Conservation (phyloP, 495 filamentous ascomycete genomes). For the Chaetomidium leptoderma region DNA sequence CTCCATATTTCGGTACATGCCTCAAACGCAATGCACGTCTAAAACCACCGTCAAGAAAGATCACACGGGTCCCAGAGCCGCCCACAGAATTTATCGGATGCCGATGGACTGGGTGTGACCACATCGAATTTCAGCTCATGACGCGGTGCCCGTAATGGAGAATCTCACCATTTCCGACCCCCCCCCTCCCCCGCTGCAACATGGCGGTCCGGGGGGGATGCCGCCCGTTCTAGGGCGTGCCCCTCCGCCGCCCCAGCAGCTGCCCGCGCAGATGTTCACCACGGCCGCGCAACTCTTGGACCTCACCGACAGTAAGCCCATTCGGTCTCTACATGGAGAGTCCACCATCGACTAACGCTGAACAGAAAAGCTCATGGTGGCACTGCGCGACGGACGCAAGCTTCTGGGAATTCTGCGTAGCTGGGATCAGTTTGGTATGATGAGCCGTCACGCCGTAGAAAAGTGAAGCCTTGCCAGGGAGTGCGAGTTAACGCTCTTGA, state of each 20-base stretch:
- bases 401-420: slow-evolving; percentile 86
- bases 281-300: slow-evolving; percentile 92
- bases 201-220: slow-evolving; percentile 24
- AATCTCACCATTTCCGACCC: slow-evolving; percentile 20
- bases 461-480: not conserved
- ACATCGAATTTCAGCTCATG: slow-evolving; percentile 12
- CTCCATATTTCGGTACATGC: not conserved
- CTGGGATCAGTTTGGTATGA: slow-evolving; percentile 95
- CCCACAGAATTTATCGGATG: not conserved
- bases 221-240: slow-evolving; percentile 32
- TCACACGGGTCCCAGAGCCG: not conserved
- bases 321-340: not conserved
- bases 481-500: slow-evolving; percentile 14
- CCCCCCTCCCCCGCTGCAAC: slow-evolving; percentile 29
- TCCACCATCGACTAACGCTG: slow-evolving; percentile 13
- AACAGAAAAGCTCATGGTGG: slow-evolving; percentile 85
- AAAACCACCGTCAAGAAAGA: not conserved
- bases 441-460: slow-evolving; percentile 21
- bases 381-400: slow-evolving; percentile 88
- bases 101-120: slow-evolving; percentile 11
- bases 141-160: slow-evolving; percentile 15
- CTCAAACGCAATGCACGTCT: slow-evolving; percentile 2
- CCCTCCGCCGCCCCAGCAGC: slow-evolving; percentile 49
- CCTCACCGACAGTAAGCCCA: slow-evolving; percentile 83
- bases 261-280: slow-evolving; percentile 93